Base-by-base conservation (phyloP, 139 green algal genomes). In the Volvox reticuliferus region DNA sequence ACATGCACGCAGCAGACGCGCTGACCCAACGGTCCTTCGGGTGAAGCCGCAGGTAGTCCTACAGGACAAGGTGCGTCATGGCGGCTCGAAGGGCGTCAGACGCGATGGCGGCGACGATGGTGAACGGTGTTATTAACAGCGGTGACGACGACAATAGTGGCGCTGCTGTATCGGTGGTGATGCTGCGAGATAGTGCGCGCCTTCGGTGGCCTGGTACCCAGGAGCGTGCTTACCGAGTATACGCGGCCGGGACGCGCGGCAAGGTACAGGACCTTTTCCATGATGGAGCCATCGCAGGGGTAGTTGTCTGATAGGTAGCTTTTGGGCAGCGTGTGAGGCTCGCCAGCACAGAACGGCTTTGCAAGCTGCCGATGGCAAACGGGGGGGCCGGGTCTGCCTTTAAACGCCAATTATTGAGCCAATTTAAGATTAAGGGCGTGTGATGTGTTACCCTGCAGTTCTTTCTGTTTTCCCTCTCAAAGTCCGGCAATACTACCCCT, bases 21-120 rank as follows among this genome's bases (percentile, higher is more conserved):
- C 33, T 36, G 32, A 88, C 82, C 82, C 82, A 88, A 32, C 65
- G 55, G 82, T 88, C 82, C 16, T 28, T 32, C 28, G 19, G 65
- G 28, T 79, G 65, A 24, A 88, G 65, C 20, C 18, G 33, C 21
- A 88, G 65, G 65, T 79, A 88, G 82, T 88, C 82, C 82, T 88
- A 63, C 17, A 55, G 44, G 44, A 9, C 44, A 28, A 73, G 65
- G 65, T 5, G 12, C 65, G 65, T 12, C 21, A 30, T 73, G 65
- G 21, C 2, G 65, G 6, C 17, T 24, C 17, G 62, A 69, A 17
- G 62, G 62, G 62, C 62, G 62, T 17, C 62, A 69, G 17, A 19
- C 62, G 62, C 62, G 62, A 19, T 19, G 62, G 62, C 17, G n/a
- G n/a, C n/a, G n/a, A 55, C 44, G 5, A 55, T 55, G 44, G 5